A percentile compares a stretch with the other conserved stretches of the same genome.
phyloP scores from a whole-genome alignment of 2,329 filamentous ascomycete species.

The Penicillium brasilianum region DNA sequence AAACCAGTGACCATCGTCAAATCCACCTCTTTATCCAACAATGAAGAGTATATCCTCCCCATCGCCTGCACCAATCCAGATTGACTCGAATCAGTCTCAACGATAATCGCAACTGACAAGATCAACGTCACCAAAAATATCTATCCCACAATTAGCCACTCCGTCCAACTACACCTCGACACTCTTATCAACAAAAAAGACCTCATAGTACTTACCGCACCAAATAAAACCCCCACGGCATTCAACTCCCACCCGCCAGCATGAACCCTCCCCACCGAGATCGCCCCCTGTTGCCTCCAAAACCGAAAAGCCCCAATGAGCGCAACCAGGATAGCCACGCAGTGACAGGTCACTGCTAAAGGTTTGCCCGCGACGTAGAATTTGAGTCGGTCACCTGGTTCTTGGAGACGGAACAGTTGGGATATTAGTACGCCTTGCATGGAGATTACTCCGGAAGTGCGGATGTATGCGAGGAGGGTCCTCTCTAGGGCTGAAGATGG shows the following conservation, averaged over 20 bases:
- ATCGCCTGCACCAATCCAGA: background rate
- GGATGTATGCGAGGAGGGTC: constrained; percentile 74
- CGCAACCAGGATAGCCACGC: constrained; percentile 58
- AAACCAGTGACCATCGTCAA: no score
- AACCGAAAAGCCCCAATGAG: constrained; percentile 62
- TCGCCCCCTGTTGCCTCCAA: constrained; percentile 65
- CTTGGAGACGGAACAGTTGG: constrained; percentile 69
- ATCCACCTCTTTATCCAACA: background rate
- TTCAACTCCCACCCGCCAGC: constrained; percentile 65
- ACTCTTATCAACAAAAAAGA: no score
- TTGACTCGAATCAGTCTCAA: constrained; percentile 20
- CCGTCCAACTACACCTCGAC: background rate
- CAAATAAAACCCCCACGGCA: constrained; percentile 52
- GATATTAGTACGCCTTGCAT: constrained; percentile 69
- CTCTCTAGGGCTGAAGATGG: constrained; percentile 67
- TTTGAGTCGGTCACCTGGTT: constrained; percentile 54
- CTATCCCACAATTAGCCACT: constrained; percentile 17
- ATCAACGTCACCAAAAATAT: constrained; percentile 27
- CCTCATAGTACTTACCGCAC: constrained; percentile 53
- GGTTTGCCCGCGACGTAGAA: constrained; percentile 67
- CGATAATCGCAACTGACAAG: constrained; percentile 25
- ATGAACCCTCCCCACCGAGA: constrained; percentile 62
- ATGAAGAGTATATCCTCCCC: background rate
- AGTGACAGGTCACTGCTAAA: constrained; percentile 53
- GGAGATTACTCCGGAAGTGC: constrained; percentile 71